Percentiles rank a stretch among this genome's conserved stretches.
These are phyloP conservation scores for Syzygium oleosum DNA, from an alignment of 345 rosid genomes.

Conservation along the genomic window DNA sequence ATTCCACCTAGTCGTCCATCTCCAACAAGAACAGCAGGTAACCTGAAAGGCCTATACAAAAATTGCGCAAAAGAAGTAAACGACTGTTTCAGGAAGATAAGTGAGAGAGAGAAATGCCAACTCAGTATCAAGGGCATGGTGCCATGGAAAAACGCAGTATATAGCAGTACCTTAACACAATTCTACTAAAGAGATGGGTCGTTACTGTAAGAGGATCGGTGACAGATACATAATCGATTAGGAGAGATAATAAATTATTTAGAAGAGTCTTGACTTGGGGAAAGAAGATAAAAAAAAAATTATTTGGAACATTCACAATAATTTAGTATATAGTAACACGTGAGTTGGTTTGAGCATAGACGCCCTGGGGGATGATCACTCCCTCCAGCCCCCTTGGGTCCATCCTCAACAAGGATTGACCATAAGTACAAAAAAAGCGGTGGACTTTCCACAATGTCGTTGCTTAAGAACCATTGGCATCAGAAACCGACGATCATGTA, in stretches of 20 bases:
- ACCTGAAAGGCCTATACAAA: conserved; percentile 61
- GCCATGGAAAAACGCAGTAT: not conserved
- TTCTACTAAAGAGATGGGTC: not conserved
- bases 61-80: not conserved
- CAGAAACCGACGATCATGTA: not conserved
- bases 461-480: not conserved
- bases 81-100: not conserved
- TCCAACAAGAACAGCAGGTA: conserved; percentile 92
- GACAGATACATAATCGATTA: not conserved
- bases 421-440: not conserved
- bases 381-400: not conserved
- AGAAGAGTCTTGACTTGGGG: not conserved
- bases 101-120: not conserved
- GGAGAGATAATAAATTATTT: not conserved
- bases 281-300: not conserved
- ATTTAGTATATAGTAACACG: not conserved
- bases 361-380: not conserved
- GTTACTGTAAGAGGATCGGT: not conserved
- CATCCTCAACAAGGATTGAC: not conserved
- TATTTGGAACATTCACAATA: not conserved
- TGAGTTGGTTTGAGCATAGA: not conserved
- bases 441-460: not conserved
- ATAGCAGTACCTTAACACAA: not conserved
- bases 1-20: conserved; percentile 95
- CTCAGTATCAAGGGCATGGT: not conserved